Percentiles rank a stretch among this genome's conserved stretches.
phyloP scores from a whole-genome alignment of 2,329 filamentous ascomycete species.

The Alternaria ventricosa region DNA sequence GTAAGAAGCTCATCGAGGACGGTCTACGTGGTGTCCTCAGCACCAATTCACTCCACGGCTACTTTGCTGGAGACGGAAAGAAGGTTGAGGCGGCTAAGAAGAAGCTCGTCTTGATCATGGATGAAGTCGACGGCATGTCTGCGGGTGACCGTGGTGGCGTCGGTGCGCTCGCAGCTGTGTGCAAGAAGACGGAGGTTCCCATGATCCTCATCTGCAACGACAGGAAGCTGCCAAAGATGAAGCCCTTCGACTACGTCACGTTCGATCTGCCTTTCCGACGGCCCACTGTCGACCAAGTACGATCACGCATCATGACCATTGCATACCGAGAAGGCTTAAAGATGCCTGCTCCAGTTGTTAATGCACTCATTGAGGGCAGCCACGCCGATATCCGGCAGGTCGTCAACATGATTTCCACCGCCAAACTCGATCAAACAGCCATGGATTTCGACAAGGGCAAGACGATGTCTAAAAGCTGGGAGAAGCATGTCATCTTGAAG shows the following conservation, averaged over 20 bases:
- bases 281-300: constrained; percentile 88
- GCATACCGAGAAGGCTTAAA: constrained; percentile 90
- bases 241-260: constrained; percentile 87
- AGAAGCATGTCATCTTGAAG: constrained; percentile 95
- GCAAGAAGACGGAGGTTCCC: constrained; percentile 92
- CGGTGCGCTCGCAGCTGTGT: constrained; percentile 89
- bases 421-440: constrained; percentile 81
- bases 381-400: constrained; percentile 97
- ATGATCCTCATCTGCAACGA: constrained; percentile 99
- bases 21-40: constrained; percentile 90
- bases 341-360: constrained; percentile 80
- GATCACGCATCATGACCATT: constrained; percentile 92
- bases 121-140: constrained; percentile 99
- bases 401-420: constrained; percentile 97
- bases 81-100: constrained; percentile 81
- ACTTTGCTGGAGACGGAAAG: constrained; percentile 84
- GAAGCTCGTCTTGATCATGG: constrained; percentile 96
- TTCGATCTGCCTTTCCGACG: constrained; percentile 87
- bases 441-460: constrained; percentile 89
- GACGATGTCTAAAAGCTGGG: constrained; percentile 96
- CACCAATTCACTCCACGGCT: constrained; percentile 90
- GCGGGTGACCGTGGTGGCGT: constrained; percentile 95
- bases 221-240: constrained; percentile 92
- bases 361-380: constrained; percentile 93
- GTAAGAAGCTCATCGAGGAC: constrained; percentile 91